Percentiles rank a stretch among this genome's conserved stretches.
Conservation (phyloP, 208 protist species). For the Trypanosoma mega region DNA sequence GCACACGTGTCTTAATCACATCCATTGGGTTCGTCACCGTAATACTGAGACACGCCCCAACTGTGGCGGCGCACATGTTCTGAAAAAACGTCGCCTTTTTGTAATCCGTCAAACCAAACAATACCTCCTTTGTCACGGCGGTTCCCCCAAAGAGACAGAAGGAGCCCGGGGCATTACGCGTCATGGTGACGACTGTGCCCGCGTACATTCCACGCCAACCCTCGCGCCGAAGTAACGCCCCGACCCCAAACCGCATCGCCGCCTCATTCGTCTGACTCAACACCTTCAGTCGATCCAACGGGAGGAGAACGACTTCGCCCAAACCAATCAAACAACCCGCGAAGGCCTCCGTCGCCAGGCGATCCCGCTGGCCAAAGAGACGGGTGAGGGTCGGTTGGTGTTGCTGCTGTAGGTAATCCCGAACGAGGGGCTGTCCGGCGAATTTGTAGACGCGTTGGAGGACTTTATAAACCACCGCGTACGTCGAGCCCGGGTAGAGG, state of each 20-base stretch:
- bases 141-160: conserved; percentile 91
- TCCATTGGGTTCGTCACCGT: conserved; percentile 91
- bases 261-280: conserved; percentile 89
- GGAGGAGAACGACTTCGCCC: conserved; percentile 87
- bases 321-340: conserved; percentile 86
- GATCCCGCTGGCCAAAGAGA: conserved; percentile 52
- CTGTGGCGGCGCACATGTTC: conserved; percentile 82
- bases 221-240: conserved; percentile 70
- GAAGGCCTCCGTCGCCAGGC: conserved; percentile 71
- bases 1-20: conserved; percentile 93
- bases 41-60: conserved; percentile 81
- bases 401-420: conserved; percentile 54
- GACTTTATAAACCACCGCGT: conserved; percentile 90
- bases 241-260: conserved; percentile 57
- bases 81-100: conserved; percentile 77
- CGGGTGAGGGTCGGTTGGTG: conserved; percentile 48
- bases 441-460: conserved; percentile 93
- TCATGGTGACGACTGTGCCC: conserved; percentile 81
- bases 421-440: conserved; percentile 85
- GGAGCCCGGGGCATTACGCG: conserved; percentile 87
- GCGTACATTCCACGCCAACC: conserved; percentile 85
- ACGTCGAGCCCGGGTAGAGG: conserved; percentile 88
- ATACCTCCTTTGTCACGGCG: conserved; percentile 84
- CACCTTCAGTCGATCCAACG: conserved; percentile 91
- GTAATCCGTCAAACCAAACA: conserved; percentile 82